Evolutionary conservation across 2,329 filamentous ascomycete species (phyloP), one percentile per base, ranked within the genome.

Genomic region (Coleophoma crateriformis): DNA sequence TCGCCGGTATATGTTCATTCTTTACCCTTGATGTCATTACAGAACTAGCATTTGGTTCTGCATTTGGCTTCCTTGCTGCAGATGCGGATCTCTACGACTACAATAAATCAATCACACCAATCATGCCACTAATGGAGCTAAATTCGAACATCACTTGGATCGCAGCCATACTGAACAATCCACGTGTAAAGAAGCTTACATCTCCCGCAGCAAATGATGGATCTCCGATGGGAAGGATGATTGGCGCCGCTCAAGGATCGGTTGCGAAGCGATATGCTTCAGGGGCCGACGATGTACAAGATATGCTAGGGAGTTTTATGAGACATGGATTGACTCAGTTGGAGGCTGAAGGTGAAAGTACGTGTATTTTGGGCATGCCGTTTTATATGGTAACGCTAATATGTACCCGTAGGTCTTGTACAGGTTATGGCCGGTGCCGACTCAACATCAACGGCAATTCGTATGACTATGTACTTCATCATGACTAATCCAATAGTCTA

Each of bases 381-480:
- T 2, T 27, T 10, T 27, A 27, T 27, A 27, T 10, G 8, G 27
- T 7, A 27, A 27, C 8, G 27, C 8, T 27, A 27, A 27, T 27
- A 27, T 27, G 27, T 27, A 10, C 7, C 27, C 27, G 8, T 27
- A 27, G 27, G 27, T 37, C 44, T 14, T 2, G 2, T 46, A 54
- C 54, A 27, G 40, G 71, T 68, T 38, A 66, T 78, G 5, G 78
- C 78, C 3, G 79, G 79, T 5, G 77, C 76, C 1, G 79, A 82
- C 51, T 80, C 76, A 1, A 79, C 78, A 0, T 76, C 79, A 0
- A 77, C 75, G 0, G 72, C 72, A 2, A 71, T 83, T 13, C 72
- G 79, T 2, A 68, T 72, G 40, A 77, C 72, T 1, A 54, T 82
- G 49, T 68, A 81, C 33, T 71, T 76, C 57, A 59, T 82, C 49